Percentiles rank a stretch among this genome's conserved stretches.
These are phyloP conservation scores for Polymyxa betae DNA, from an alignment of 208 protist genomes.

Conservation along the genomic window DNA sequence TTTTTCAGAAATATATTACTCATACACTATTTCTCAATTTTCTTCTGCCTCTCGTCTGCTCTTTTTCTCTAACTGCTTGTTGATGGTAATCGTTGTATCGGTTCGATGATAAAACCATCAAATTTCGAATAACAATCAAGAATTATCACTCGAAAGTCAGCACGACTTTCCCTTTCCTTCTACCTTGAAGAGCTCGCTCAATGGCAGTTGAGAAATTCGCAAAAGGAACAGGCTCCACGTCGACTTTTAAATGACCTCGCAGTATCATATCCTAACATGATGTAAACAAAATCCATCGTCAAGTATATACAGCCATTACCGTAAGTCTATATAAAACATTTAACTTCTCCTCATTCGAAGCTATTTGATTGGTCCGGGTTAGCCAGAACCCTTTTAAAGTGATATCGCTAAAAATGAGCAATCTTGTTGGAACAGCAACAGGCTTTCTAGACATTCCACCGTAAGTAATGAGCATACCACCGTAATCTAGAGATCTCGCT, in stretches of 20 bases:
- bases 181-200: background rate
- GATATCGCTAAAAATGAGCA: constrained; percentile 86
- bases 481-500: constrained; percentile 63
- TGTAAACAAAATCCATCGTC: background rate
- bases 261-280: background rate
- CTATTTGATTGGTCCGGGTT: constrained; percentile 72
- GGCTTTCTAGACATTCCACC: constrained; percentile 90
- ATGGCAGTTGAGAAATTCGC: background rate
- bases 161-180: background rate
- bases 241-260: background rate
- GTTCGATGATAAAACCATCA: too few relatives aligned
- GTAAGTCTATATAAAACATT: background rate
- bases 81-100: too few relatives aligned
- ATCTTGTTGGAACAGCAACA: constrained; percentile 86
- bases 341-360: background rate
- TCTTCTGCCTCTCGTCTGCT: too few relatives aligned
- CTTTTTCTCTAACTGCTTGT: too few relatives aligned
- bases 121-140: too few relatives aligned
- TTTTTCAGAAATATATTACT: too few relatives aligned
- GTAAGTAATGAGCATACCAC: constrained; percentile 90
- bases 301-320: background rate
- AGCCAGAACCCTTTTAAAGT: constrained; percentile 88
- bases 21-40: too few relatives aligned
- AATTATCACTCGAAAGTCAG: background rate
- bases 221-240: background rate